Conservation (phyloP, 2,329 filamentous ascomycete genomes). For the Fusarium sp. region DNA sequence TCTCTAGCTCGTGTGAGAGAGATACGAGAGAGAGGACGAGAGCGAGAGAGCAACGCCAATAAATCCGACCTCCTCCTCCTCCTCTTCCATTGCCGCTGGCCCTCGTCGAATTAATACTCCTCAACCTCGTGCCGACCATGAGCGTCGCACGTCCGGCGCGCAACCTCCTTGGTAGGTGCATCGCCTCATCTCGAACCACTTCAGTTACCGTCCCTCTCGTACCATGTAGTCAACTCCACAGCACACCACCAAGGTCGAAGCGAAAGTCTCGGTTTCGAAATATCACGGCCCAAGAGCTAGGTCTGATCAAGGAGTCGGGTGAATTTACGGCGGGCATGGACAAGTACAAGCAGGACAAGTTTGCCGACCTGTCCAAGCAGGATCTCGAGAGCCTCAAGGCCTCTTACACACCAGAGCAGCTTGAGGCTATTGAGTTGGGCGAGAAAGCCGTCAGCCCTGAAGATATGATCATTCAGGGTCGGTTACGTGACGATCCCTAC, state of each 20-base stretch:
- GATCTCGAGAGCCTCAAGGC: slow-evolving; percentile 69
- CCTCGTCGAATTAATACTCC: neutral
- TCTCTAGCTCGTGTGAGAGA: slow-evolving; percentile 44
- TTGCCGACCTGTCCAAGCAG: slow-evolving; percentile 71
- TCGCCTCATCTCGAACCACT: slow-evolving; percentile 47
- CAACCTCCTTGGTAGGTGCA: slow-evolving; percentile 61
- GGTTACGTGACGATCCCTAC: slow-evolving; percentile 76
- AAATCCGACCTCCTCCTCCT: neutral
- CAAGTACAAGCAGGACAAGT: slow-evolving; percentile 56
- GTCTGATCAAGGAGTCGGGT: slow-evolving; percentile 50
- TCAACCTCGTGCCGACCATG: slow-evolving; percentile 53
- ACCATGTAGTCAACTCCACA: slow-evolving; percentile 59
- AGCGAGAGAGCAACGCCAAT: slow-evolving; percentile 16
- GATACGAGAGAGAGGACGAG: slow-evolving; percentile 7
- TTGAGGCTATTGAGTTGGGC: slow-evolving; percentile 81
- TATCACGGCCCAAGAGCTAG: slow-evolving; percentile 61
- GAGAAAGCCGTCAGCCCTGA: slow-evolving; percentile 77
- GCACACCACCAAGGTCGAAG: slow-evolving; percentile 55
- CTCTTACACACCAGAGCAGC: slow-evolving; percentile 81
- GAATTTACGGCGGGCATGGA: slow-evolving; percentile 49
- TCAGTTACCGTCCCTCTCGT: slow-evolving; percentile 35
- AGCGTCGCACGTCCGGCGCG: slow-evolving; percentile 63
- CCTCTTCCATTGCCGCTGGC: neutral
- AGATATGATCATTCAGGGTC: slow-evolving; percentile 78
- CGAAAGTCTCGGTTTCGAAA: slow-evolving; percentile 62